These are phyloP conservation scores for Hymenotorrendiella dingleyae DNA, from an alignment of 2,329 filamentous ascomycete genomes.

Conservation along the genomic window DNA sequence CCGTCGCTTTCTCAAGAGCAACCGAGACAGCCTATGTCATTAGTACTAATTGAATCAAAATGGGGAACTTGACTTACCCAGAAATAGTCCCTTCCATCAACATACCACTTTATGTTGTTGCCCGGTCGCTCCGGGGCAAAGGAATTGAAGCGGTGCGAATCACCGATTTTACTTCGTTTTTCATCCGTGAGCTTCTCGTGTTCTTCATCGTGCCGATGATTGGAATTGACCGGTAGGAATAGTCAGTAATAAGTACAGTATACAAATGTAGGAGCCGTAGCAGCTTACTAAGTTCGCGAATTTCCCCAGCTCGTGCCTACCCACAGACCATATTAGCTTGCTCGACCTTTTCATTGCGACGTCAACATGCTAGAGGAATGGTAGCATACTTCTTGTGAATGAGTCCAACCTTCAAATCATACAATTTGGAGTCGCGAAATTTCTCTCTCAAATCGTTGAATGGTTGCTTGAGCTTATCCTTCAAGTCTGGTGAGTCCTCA, in stretches of 20 bases:
- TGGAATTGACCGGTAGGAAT: slow-evolving; percentile 58
- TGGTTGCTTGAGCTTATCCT: slow-evolving; percentile 44
- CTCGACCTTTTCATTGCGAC: background rate
- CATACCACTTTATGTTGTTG: slow-evolving; percentile 94
- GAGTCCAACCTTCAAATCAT: slow-evolving; percentile 51
- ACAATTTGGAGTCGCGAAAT: slow-evolving; percentile 46
- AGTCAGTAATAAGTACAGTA: background rate
- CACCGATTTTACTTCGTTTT: slow-evolving; percentile 66
- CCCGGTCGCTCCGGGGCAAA: slow-evolving; percentile 83
- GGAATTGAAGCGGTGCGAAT: slow-evolving; percentile 78
- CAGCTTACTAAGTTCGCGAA: slow-evolving; percentile 52
- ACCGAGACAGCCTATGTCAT: slow-evolving; percentile 63
- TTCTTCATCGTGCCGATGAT: slow-evolving; percentile 89
- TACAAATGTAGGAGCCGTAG: background rate
- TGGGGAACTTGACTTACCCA: slow-evolving; percentile 47
- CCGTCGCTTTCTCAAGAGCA: slow-evolving; percentile 82
- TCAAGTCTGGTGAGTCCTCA: slow-evolving; percentile 23
- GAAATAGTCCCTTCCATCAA: slow-evolving; percentile 92
- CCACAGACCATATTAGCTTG: slow-evolving; percentile 3
- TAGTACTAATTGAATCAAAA: background rate
- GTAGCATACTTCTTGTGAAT: slow-evolving; percentile 51
- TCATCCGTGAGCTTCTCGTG: slow-evolving; percentile 80
- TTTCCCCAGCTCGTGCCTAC: slow-evolving; percentile 56
- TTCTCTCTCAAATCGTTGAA: slow-evolving; percentile 44
- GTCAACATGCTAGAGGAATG: too few species aligned